Evolutionary conservation across 208 protist genomes (phyloP), one percentile per base, ranked within the genome.

Genomic region (Leishmania amazonensis): DNA sequence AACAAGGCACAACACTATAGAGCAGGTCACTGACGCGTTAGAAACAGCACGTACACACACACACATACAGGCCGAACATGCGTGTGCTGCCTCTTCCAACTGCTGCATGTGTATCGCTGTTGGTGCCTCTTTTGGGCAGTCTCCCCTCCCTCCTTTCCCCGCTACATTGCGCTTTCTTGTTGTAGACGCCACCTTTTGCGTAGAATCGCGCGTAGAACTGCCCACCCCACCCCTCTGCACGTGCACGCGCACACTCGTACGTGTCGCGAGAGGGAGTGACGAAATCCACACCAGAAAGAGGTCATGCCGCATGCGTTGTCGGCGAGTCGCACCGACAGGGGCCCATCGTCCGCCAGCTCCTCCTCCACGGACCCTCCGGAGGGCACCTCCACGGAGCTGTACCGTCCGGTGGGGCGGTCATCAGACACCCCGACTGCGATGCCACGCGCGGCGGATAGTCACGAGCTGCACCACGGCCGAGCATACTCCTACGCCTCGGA

Each of bases 401-500:
- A 85, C 57, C 76, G 62, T 7, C 80, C 51, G 28, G 64, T 68
- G 54, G 47, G 13, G 24, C 24, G 21, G 67, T 68, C 6, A 49
- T 21, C 42, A 38, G 73, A 21, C 35, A 38, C 38, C 4, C 15
- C 45, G 31, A n/a, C 58, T 13, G 49, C 31, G n/a, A 15, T 65
- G 1, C 35, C 45, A 13, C 47, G 57, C 58, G 51, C 81, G 40
- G 45, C 60, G 72, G 76, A 47, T 60, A 57, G 40, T 53, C 15
- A 54, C 60, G 76, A 9, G 15, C 11, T 42, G 40, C 84, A 88
- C 64, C 79, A 85, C 49, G 78, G 73, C 49, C 81, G 85, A 15
- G 64, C 51, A 57, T 79, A 51, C 21, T 88, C 85, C 13, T 88
- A 70, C 51, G 47, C 51, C 70, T 88, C 81, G 53, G 81, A 85